Base-by-base conservation (phyloP, 805 yeast genomes). In the Saccharomycopsis babjevae region DNA sequence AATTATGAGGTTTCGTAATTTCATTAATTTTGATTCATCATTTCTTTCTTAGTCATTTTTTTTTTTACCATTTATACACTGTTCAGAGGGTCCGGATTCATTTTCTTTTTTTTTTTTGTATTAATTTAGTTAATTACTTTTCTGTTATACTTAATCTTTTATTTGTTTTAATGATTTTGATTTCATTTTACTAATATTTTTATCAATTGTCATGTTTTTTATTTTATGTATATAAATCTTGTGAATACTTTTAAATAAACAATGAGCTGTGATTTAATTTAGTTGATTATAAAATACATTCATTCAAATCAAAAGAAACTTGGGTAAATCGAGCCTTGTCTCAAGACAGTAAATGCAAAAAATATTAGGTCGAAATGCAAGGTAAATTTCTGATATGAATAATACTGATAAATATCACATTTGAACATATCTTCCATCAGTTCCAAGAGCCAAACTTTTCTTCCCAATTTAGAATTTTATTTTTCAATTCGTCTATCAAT, bases 401-500 rank as follows among this genome's bases (percentile, higher is more conserved):
- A 8, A 34, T 8, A 34, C 2, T 2, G 15, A 13, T 13, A n/a
- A n/a, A n/a, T n/a, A n/a, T n/a, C 38, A 8, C 38, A 34, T 4
- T 4, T 34, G 10, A 7, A 8, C 10, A 10, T 34, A 34, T 40
- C 22, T n/a, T 8, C 22, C 4, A 6, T 40, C 22, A 40, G 28
- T 22, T 46, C 52, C 52, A 77, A 60, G 77, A 76, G 8, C 85
- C 86, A 69, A 79, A 91, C 67, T 80, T 79, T 63, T 86, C 83
- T 67, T 92, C 96, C 98, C 98, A 92, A 10, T 71, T 69, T 40
- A 89, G 75, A 56, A 92, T 78, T 67, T 83, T 81, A 60, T 84
- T 79, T 2, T 97, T 89, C 57, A 93, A 75, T 2, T 76, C 76
- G 68, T 90, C 96, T 84, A 93, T 84, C 64, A 82, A 70, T 40